Percentiles rank a stretch among this genome's conserved stretches.
phyloP scores from a whole-genome alignment of 306 rosid genomes.

The Delonix regia region DNA sequence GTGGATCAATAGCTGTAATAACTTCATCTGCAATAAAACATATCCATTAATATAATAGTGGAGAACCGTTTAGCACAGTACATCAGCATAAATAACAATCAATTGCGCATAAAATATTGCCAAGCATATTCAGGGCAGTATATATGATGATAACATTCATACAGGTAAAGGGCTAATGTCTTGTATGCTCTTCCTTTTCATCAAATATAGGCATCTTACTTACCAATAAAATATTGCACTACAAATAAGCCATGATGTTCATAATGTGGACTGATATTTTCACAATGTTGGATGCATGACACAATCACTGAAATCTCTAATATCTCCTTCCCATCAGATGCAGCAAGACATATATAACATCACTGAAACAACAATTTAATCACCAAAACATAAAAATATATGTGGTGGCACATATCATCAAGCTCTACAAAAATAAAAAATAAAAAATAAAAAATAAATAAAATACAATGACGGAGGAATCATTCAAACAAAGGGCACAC shows the following conservation, averaged over 20 bases:
- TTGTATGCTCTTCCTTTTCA: not conserved
- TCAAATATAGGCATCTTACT: not conserved
- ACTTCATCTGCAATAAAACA: slow-evolving; percentile 71
- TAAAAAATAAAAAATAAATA: no score
- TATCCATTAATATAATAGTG: slow-evolving; percentile 9
- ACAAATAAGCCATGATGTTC: not conserved
- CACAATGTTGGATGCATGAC: not conserved
- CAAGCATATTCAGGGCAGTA: not conserved
- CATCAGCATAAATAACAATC: not conserved
- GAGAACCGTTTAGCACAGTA: slow-evolving; percentile 26
- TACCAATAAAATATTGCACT: not conserved
- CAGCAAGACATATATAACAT: not conserved
- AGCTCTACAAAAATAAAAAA: not conserved
- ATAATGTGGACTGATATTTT: not conserved
- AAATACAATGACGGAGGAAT: no score
- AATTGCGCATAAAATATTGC: not conserved
- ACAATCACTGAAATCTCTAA: not conserved
- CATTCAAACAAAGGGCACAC: not conserved
- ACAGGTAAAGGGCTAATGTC: slow-evolving; percentile 1
- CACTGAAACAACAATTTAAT: not conserved
- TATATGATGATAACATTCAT: slow-evolving; percentile 20
- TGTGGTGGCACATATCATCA: not conserved
- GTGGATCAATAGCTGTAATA: slow-evolving; percentile 84
- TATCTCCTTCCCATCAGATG: not conserved
- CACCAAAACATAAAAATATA: not conserved